Base-by-base conservation (phyloP, 2,329 filamentous ascomycete genomes). In the Cephalotrichum gorgonifer region DNA sequence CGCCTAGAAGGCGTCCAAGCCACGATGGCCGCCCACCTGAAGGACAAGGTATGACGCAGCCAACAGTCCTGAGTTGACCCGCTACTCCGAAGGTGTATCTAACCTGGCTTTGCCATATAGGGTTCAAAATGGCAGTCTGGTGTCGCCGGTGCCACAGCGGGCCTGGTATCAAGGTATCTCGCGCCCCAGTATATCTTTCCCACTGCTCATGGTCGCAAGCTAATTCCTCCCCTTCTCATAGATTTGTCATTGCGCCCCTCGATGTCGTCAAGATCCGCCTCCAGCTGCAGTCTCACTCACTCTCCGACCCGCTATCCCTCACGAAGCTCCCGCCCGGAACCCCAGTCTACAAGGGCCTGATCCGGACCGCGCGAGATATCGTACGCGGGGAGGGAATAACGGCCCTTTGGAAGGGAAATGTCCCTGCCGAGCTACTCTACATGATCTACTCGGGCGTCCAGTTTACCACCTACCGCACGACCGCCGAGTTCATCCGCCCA, bases 231-330 rank as follows among this genome's bases (percentile, higher is more conserved):
- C 44, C 2, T 44, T 22, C 14, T 7, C 46, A 7, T 47, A 89
- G 87, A 63, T 97, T 98, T 73, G 80, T 93, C 61, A 85, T 97
- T 62, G 88, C 93, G 17, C 93, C 93, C 48, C 85, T 98, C 56
- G 93, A 98, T 66, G 93, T 98, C 54, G 82, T 97, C 69, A 97
- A 98, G 73, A 98, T 98, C 68, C 87, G 93, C 43, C 83, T 97
- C 43, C 93, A 98, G 65, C 81, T 98, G 17, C 93, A 97, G 66
- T 80, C 86, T 42, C 86, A 94, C 69, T 89, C 88, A 44, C 78
- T 87, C 52, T 85, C 84, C 57, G 85, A 91, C 60, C 85, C 88
- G 2, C 66, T 81, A 9, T 76, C 80, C 43, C 73, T 83, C 41
- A 73, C 79, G 54, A 69, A 69, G 54, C 45, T 43, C 22, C 66